These are phyloP conservation scores for Debaryomycetaceae sp. DNA, from an alignment of 1,139 yeast species.

Conservation along the genomic window DNA sequence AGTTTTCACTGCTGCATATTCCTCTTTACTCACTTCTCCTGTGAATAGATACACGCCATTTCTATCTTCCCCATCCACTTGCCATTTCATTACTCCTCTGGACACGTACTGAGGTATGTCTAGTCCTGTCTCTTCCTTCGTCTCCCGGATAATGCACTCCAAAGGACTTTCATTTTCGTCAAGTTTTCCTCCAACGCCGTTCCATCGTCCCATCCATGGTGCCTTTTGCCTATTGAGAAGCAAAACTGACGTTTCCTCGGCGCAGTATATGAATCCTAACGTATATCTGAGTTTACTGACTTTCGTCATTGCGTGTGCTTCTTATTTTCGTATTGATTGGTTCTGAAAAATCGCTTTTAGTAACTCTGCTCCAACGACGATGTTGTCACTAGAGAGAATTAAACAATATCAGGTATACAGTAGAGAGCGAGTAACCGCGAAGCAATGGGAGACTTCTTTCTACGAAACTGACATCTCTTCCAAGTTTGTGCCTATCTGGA, in stretches of 20 bases:
- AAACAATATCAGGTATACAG: too few relatives aligned
- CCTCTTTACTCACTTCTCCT: slow-evolving; percentile 29
- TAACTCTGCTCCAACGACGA: too few relatives aligned
- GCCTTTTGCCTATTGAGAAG: slow-evolving; percentile 41
- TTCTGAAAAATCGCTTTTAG: neutral
- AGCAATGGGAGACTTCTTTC: too few relatives aligned
- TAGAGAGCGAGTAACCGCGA: too few relatives aligned
- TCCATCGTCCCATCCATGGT: slow-evolving; percentile 55
- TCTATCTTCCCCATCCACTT: slow-evolving; percentile 20
- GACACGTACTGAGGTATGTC: slow-evolving; percentile 22
- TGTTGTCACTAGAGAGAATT: too few relatives aligned
- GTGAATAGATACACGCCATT: slow-evolving; percentile 45
- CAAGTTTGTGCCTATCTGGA: too few relatives aligned
- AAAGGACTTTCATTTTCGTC: slow-evolving; percentile 33
- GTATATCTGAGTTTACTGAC: slow-evolving; percentile 26
- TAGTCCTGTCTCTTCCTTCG: slow-evolving; percentile 44
- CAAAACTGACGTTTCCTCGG: slow-evolving; percentile 29
- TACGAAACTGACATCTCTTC: too few relatives aligned
- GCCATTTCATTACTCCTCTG: slow-evolving; percentile 42
- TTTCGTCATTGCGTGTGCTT: slow-evolving; percentile 2
- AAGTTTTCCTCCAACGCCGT: slow-evolving; percentile 49
- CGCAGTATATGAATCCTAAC: slow-evolving; percentile 36
- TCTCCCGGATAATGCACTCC: slow-evolving; percentile 42
- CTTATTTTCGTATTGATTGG: neutral
- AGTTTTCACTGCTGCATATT: slow-evolving; percentile 22